Percentiles rank a stretch among this genome's conserved stretches.
Evolutionary conservation across 2,329 filamentous ascomycete species (phyloP).

Genomic region (Ceratocystis cacaofunesta): DNA sequence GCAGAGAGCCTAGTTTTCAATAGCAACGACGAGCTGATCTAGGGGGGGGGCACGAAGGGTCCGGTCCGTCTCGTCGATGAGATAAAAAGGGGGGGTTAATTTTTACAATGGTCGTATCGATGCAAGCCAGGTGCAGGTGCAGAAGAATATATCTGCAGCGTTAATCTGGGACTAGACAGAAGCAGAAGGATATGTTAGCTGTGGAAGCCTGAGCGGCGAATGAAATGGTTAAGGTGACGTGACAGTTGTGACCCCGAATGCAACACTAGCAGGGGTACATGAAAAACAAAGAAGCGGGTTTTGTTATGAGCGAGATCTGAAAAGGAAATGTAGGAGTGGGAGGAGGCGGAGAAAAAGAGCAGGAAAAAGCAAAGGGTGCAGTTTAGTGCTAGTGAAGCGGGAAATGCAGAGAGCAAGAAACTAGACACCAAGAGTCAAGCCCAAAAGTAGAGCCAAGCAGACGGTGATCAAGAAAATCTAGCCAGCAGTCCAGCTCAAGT

Average conservation of each 20-base stretch:
- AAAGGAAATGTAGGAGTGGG: not conserved
- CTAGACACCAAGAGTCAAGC: not conserved
- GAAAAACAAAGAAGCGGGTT: not conserved
- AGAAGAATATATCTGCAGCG: not conserved
- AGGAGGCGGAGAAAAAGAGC: not conserved
- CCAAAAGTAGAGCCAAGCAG: not conserved
- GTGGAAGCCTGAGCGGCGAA: not conserved
- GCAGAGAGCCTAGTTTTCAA: not conserved
- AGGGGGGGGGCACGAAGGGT: not conserved
- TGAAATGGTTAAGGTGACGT: not conserved
- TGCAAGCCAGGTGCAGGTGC: not conserved
- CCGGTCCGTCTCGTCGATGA: not conserved
- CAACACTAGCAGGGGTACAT: not conserved
- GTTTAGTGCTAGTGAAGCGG: not conserved
- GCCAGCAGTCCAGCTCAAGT: not conserved
- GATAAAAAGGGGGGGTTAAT: not conserved
- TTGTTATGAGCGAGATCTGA: not conserved
- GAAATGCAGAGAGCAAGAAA: not conserved
- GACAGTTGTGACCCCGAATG: slow-evolving; percentile 4
- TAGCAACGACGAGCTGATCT: not conserved
- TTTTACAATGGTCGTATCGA: not conserved
- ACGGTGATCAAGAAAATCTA: not conserved
- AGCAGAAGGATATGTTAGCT: not conserved
- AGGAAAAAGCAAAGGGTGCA: not conserved
- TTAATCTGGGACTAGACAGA: not conserved